These are phyloP conservation scores for Mycena rebaudengoi DNA, from an alignment of 768 basidiomycete genomes.

Conservation along the genomic window DNA sequence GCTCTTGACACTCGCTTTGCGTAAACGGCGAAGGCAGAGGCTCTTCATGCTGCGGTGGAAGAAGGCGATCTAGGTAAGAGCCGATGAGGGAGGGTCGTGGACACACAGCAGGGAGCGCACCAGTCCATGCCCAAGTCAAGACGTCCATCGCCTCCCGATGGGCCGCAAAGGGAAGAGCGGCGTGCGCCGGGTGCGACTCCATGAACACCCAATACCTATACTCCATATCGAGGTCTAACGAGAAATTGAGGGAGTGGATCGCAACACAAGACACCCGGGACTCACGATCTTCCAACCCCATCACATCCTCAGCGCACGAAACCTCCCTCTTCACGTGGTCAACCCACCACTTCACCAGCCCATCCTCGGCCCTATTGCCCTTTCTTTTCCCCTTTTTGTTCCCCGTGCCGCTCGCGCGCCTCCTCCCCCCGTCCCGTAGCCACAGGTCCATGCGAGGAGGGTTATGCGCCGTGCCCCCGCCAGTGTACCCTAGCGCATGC, in stretches of 20 bases:
- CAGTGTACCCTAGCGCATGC: constrained; percentile 53
- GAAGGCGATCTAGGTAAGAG: constrained; percentile 75
- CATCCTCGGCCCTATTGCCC: constrained; percentile 21
- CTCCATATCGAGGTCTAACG: constrained; percentile 74
- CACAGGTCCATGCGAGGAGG: constrained; percentile 64
- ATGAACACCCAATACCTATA: constrained; percentile 86
- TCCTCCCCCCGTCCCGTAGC: constrained; percentile 55
- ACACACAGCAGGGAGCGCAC: no score
- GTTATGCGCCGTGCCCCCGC: constrained; percentile 34
- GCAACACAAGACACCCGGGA: constrained; percentile 19
- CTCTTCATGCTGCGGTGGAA: constrained; percentile 62
- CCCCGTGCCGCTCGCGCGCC: constrained; percentile 17
- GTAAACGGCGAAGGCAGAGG: constrained; percentile 72
- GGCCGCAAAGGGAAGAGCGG: constrained; percentile 61
- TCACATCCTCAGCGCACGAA: constrained; percentile 36
- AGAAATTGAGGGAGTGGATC: neutral
- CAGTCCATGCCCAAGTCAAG: constrained; percentile 84
- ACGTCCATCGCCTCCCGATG: constrained; percentile 76
- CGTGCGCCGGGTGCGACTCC: constrained; percentile 81
- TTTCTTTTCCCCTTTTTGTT: constrained; percentile 19
- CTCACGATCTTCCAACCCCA: constrained; percentile 55
- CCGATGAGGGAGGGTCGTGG: no score
- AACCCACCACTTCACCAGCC: constrained; percentile 64
- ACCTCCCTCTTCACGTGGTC: constrained; percentile 69
- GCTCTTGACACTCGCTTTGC: constrained; percentile 80